Conservation (phyloP, 306 rosid genomes). For the Elaeagnus macrophylla region DNA sequence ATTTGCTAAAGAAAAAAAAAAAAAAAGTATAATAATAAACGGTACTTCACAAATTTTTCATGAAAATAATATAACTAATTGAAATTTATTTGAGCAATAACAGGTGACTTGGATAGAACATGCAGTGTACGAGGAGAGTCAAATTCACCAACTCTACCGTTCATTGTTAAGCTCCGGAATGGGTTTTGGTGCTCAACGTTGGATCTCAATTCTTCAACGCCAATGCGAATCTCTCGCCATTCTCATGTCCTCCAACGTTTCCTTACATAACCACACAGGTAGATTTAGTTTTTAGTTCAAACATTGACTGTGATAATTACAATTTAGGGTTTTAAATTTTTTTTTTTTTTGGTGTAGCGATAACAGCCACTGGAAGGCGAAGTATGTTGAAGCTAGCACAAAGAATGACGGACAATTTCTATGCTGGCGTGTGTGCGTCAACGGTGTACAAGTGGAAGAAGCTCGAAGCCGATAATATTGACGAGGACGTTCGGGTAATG, state of each 20-base stretch:
- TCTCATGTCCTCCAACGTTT: slow-evolving; percentile 59
- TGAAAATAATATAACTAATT: too few species aligned
- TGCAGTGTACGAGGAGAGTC: slow-evolving; percentile 79
- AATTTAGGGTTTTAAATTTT: not conserved
- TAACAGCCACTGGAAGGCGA: slow-evolving; percentile 58
- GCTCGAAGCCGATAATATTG: slow-evolving; percentile 58
- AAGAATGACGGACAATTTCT: slow-evolving; percentile 91
- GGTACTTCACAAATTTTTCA: not conserved
- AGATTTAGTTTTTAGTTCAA: not conserved
- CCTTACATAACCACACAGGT: slow-evolving; percentile 64
- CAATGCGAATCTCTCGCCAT: slow-evolving; percentile 89
- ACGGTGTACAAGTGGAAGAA: slow-evolving; percentile 96
- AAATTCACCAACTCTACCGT: slow-evolving; percentile 70
- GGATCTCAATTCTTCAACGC: slow-evolving; percentile 90
- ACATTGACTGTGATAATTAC: too few species aligned
- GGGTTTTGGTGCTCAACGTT: slow-evolving; percentile 83
- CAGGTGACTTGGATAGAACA: slow-evolving; percentile 99
- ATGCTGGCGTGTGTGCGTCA: slow-evolving; percentile 89
- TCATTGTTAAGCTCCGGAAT: slow-evolving; percentile 72
- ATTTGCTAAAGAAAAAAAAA: too few species aligned
- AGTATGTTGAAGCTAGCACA: slow-evolving; percentile 97
- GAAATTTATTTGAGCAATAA: not conserved
- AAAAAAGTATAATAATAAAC: not conserved
- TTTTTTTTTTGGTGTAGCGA: slow-evolving; percentile 24
- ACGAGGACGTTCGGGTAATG: slow-evolving; percentile 87